phyloP scores from a whole-genome alignment of 169 alveolate species.

The Babesia gibsoni region DNA sequence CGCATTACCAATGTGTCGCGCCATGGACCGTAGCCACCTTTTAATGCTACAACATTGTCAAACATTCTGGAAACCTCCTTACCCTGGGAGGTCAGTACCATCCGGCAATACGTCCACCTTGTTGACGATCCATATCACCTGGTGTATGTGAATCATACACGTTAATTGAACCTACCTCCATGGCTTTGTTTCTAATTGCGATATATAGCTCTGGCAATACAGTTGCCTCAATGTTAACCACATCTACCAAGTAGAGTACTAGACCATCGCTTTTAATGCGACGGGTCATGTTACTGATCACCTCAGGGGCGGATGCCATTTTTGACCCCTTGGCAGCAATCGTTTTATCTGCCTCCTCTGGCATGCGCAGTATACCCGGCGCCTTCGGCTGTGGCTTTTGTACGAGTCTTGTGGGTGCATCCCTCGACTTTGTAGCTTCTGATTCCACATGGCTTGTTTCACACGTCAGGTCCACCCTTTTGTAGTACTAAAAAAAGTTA shows the following conservation, averaged over 20 bases:
- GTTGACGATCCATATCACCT: conserved; percentile 81
- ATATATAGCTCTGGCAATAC: conserved; percentile 82
- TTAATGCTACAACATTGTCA: conserved; percentile 51
- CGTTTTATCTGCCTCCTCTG: conserved; percentile 29
- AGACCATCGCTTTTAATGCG: conserved; percentile 71
- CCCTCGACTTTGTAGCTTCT: neutral
- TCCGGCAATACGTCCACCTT: conserved; percentile 81
- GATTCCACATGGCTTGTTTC: conserved; percentile 46
- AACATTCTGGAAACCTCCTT: neutral
- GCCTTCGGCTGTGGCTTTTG: neutral
- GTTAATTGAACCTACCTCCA: conserved; percentile 37
- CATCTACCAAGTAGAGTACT: conserved; percentile 77
- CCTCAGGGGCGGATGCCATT: conserved; percentile 42
- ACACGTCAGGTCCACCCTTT: conserved; percentile 37
- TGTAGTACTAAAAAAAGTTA: conserved; percentile 36
- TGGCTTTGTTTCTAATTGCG: conserved; percentile 75
- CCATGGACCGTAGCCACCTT: conserved; percentile 81
- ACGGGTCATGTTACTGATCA: conserved; percentile 49
- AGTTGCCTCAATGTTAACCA: conserved; percentile 79
- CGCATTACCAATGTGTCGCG: conserved; percentile 79
- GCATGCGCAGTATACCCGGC: conserved; percentile 23
- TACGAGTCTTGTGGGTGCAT: neutral
- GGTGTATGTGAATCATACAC: neutral
- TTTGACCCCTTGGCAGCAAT: conserved; percentile 7
- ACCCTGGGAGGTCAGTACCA: conserved; percentile 51